Evolutionary conservation across 202 grass and related monocot genomes (phyloP), one percentile per base, ranked within the genome.

Genomic region (Elaeis oleifera): DNA sequence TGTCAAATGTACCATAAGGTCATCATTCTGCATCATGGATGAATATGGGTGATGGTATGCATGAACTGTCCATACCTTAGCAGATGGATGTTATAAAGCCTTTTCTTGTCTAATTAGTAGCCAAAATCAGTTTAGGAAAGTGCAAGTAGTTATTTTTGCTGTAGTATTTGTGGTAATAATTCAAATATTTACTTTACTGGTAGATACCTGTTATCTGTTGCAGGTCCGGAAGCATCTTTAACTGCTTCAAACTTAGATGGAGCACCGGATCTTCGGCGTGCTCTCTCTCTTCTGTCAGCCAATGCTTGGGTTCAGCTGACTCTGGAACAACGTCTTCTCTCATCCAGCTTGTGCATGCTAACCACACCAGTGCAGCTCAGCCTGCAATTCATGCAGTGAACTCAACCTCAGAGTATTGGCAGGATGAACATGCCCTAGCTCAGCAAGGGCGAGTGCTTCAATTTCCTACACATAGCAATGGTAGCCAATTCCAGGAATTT

Each of bases 241-340:
- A 64, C 78, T 71, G 78, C 89, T 88, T 92, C 84, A 74, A 92
- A 84, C 83, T 82, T 88, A 13, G 84, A 79, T 92, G 78, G 90
- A 89, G 90, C 85, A 89, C 90, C 67, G 76, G 90, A 95, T 95
- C 85, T 95, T 80, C 84, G 82, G 73, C 82, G 60, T 89, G 90
- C 90, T 86, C 90, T 86, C 89, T 89, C 82, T 89, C 89, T 89
- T 95, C 89, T 95, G 89, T 95, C 89, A 95, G 65, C 82, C 82
- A 75, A 79, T 64, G 61, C 89, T 68, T 78, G 62, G 80, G 84
- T 68, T 76, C 80, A 56, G 68, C 84, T 75, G 80, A 79, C 74
- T 74, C 77, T 71, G 71, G 66, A 15, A 78, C 83, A 75, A 54
- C 76, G 57, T 83, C 85, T 75, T 80, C 76, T 59, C 63, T 89